phyloP scores from a whole-genome alignment of 2,329 filamentous ascomycete genomes.

The Clonostachys byssicola region DNA sequence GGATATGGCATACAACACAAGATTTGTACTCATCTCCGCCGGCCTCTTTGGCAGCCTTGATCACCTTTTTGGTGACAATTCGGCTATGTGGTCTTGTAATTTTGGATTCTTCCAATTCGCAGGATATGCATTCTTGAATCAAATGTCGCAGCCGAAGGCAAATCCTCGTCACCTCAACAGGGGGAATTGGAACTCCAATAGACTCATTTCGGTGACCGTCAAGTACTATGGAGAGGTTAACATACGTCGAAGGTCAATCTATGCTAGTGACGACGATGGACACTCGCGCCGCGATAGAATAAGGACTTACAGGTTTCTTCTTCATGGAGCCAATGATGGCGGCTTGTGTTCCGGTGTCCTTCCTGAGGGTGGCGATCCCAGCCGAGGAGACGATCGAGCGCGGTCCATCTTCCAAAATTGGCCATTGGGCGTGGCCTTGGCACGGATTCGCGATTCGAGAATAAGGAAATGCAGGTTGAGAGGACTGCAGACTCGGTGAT shows the following conservation, averaged over 20 bases:
- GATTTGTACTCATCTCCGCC: constrained; percentile 69
- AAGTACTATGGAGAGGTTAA: constrained; percentile 46
- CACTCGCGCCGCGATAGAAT: neutral
- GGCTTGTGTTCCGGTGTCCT: constrained; percentile 4
- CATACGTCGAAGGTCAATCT: too few relatives aligned
- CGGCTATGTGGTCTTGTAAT: constrained; percentile 80
- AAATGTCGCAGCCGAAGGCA: constrained; percentile 88
- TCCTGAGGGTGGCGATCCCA: constrained; percentile 10
- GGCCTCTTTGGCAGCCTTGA: constrained; percentile 77
- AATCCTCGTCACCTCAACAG: constrained; percentile 81
- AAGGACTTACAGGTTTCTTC: constrained; percentile 36
- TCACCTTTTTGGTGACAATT: constrained; percentile 76
- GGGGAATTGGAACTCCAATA: constrained; percentile 63
- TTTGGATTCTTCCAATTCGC: constrained; percentile 74
- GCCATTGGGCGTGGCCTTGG: neutral
- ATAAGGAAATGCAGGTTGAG: too few relatives aligned
- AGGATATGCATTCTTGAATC: constrained; percentile 84
- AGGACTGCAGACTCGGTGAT: too few relatives aligned
- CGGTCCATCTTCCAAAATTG: constrained; percentile 14
- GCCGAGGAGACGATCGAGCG: constrained; percentile 21
- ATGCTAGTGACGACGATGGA: neutral
- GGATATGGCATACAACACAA: constrained; percentile 56
- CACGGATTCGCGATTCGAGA: too few relatives aligned
- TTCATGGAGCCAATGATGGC: constrained; percentile 32
- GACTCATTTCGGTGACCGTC: constrained; percentile 55